Base-by-base conservation (phyloP, 2,329 filamentous ascomycete species). In the Hymenoscyphus scutula region DNA sequence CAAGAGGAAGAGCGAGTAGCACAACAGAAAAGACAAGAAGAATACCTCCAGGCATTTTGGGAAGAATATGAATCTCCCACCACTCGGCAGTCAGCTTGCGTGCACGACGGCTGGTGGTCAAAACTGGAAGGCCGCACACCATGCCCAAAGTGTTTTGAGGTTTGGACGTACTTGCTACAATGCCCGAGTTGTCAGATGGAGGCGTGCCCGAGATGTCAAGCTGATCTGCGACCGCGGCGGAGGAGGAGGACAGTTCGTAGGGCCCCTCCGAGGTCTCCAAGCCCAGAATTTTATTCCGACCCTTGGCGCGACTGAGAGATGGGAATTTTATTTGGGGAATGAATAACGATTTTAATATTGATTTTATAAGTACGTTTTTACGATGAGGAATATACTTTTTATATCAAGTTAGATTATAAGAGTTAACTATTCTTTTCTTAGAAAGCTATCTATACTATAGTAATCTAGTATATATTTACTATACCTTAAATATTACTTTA, bases 191-290 rank as follows among this genome's bases (percentile, higher is more conserved):
- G 68, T 53, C 53, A 60, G 32, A 67, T 61, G 58, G 61, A 69
- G 53, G 65, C 65, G 23, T 71, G 69, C 56, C 48, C 68, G 15
- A 64, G 13, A 38, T 71, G 69, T 59, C 64, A 67, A 58, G 13
- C 8, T 56, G 29, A n/a, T n/a, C 32, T 67, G 53, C 62, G 65
- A 58, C 63, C 64, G 59, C n/a, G n/a, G n/a, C n/a, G n/a, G n/a
- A n/a, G n/a, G n/a, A n/a, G 19, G 53, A 34, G 53, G 27, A 54
- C 3, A 8, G 27, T 1, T 54, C 53, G 53, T 34, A 34, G 53
- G 7, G 53, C 27, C 27, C 53, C 25, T 56, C 27, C 29, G n/a
- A 56, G 53, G 53, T n/a, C 48, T 4, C 37, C 37, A n/a, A n/a
- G 37, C 37, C 13, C 37, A 10, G 37, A 41, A 17, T 41, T 2